These are phyloP conservation scores for Nakazawaea anatomiae DNA, from an alignment of 805 yeast species.

Conservation along the genomic window DNA sequence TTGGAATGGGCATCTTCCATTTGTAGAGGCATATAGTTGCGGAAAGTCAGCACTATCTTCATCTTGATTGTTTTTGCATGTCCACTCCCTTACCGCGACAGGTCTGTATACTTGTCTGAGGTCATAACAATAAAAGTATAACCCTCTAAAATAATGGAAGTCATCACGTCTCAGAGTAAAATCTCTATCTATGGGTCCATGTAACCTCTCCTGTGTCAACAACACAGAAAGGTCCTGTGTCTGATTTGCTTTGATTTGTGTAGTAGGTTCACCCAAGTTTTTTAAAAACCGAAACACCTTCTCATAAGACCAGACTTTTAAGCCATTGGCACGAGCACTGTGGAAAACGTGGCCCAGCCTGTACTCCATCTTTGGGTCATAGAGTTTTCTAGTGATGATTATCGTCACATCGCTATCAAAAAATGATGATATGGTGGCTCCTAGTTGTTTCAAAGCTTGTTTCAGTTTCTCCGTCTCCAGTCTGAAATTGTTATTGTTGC, in stretches of 20 bases:
- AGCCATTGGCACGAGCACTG: constrained; percentile 51
- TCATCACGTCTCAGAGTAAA: constrained; percentile 83
- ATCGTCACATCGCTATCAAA: constrained; percentile 65
- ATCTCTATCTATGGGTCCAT: constrained; percentile 86
- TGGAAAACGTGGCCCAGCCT: constrained; percentile 57
- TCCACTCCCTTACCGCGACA: constrained; percentile 79
- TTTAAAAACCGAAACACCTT: constrained; percentile 76
- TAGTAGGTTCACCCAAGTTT: constrained; percentile 43
- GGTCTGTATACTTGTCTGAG: constrained; percentile 74
- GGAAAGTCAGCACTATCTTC: constrained; percentile 43
- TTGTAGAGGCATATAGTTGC: constrained; percentile 50
- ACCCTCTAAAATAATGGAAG: constrained; percentile 70
- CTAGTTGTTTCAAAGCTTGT: constrained; percentile 33
- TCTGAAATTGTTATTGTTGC: constrained; percentile 19
- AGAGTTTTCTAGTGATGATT: constrained; percentile 63
- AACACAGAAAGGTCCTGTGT: constrained; percentile 48
- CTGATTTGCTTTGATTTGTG: constrained; percentile 6
- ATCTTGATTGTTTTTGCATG: constrained; percentile 27
- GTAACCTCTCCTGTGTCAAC: constrained; percentile 76
- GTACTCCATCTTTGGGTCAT: constrained; percentile 34
- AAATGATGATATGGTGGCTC: constrained; percentile 53
- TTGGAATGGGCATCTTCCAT: constrained; percentile 79
- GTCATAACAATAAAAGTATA: constrained; percentile 77
- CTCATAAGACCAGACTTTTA: constrained; percentile 85
- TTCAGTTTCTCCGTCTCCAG: constrained; percentile 29